Conservation (phyloP, 345 rosid species). For the Moringa oleifera region DNA sequence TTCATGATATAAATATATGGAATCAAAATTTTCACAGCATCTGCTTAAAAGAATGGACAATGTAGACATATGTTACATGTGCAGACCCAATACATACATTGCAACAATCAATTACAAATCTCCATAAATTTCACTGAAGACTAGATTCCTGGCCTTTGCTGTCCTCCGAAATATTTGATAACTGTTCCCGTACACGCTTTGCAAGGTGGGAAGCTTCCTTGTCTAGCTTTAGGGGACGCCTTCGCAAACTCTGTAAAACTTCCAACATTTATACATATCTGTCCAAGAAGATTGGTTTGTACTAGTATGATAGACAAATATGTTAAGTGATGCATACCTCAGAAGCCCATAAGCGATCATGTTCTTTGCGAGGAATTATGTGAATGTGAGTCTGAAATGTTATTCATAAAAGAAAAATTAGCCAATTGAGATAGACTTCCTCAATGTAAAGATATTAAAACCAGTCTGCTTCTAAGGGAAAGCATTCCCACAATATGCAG, state of each 20-base stretch:
- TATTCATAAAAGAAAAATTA: constrained; percentile 1
- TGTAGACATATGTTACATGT: constrained; percentile 1
- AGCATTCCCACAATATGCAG: background rate
- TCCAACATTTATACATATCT: background rate
- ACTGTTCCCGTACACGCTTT: constrained; percentile 44
- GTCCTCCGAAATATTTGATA: constrained; percentile 39
- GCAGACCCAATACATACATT: too few relatives aligned
- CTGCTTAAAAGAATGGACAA: constrained; percentile 12
- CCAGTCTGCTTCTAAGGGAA: background rate
- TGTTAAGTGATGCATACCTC: constrained; percentile 45
- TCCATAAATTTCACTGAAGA: constrained; percentile 18
- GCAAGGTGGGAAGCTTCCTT: constrained; percentile 51
- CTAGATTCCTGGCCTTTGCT: constrained; percentile 40
- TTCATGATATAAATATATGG: background rate
- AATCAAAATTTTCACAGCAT: background rate
- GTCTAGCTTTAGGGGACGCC: constrained; percentile 48
- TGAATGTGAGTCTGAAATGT: constrained; percentile 84
- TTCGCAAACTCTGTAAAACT: constrained; percentile 55
- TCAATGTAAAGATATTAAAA: constrained; percentile 1
- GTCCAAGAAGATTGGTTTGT: background rate
- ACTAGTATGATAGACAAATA: background rate
- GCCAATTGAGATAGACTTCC: background rate
- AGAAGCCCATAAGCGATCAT: constrained; percentile 84
- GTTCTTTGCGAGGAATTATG: constrained; percentile 80
- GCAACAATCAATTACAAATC: background rate